Evolutionary conservation across 345 rosid genomes (phyloP).

Genomic region (Psidium guajava): DNA sequence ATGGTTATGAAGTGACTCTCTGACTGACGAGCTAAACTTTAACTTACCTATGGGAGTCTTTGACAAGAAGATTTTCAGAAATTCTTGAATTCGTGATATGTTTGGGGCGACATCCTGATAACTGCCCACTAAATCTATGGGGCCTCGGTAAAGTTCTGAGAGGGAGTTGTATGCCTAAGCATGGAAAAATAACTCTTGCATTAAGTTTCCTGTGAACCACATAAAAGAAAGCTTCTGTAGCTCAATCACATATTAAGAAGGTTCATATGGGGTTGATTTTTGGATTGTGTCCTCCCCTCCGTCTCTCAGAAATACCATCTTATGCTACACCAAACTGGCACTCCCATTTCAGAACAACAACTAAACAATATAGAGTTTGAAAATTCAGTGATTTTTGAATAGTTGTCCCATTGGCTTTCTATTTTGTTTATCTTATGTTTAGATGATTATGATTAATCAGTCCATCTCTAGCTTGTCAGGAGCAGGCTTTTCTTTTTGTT

Average conservation of each 20-base stretch:
- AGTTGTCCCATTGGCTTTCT: background rate
- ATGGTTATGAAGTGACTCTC: background rate
- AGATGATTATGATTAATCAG: background rate
- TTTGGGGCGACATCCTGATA: background rate
- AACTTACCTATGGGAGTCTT: background rate
- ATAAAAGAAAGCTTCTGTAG: background rate
- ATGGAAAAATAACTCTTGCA: background rate
- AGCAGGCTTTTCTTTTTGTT: background rate
- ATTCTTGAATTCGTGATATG: background rate
- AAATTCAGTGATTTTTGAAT: background rate
- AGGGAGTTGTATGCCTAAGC: background rate
- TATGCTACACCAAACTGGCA: background rate
- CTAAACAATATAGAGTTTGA: background rate
- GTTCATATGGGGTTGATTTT: background rate
- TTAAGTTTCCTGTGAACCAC: background rate
- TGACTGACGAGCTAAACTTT: background rate
- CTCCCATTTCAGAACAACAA: background rate
- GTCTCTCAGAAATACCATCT: background rate
- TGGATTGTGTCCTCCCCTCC: background rate
- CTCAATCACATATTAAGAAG: background rate
- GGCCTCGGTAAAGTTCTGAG: background rate
- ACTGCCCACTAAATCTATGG: background rate
- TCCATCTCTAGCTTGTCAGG: background rate
- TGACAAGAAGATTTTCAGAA: background rate
- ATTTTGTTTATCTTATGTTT: background rate